Evolutionary conservation across 805 yeast genomes (phyloP).

Genomic region (Millerozyma miso): DNA sequence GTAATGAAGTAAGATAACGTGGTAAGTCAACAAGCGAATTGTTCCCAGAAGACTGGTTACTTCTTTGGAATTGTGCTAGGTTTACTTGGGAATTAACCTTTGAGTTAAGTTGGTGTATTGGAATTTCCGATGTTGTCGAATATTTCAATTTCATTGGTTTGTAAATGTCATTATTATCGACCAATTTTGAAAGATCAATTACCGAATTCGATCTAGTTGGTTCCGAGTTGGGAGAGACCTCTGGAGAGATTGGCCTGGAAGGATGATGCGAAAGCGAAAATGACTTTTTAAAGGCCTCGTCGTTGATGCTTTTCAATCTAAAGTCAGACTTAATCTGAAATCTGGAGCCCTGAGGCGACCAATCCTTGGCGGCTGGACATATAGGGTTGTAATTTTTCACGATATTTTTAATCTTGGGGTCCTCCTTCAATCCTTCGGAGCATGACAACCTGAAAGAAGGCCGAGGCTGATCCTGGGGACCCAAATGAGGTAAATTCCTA

Average conservation of each 20-base stretch:
- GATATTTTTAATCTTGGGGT: constrained; percentile 4
- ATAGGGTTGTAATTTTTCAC: constrained; percentile 22
- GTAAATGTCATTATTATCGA: constrained; percentile 31
- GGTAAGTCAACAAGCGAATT: constrained; percentile 23
- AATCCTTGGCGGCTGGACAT: constrained; percentile 37
- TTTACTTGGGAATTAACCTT: constrained; percentile 39
- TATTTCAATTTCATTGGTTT: constrained; percentile 37
- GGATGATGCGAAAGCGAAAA: constrained; percentile 32
- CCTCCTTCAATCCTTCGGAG: constrained; percentile 5
- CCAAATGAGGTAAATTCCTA: constrained; percentile 1
- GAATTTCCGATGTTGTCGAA: constrained; percentile 35
- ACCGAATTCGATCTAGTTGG: constrained; percentile 40
- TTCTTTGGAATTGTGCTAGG: constrained; percentile 19
- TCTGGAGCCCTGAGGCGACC: constrained; percentile 32
- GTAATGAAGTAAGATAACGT: constrained; percentile 10
- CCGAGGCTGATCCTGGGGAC: constrained; percentile 21
- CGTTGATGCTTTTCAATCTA: constrained; percentile 32
- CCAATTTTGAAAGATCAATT: constrained; percentile 33
- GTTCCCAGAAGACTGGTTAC: constrained; percentile 16
- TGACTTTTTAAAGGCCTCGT: constrained; percentile 30
- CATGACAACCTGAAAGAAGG: constrained; percentile 29
- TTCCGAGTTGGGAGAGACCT: constrained; percentile 38
- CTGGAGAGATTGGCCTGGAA: constrained; percentile 33
- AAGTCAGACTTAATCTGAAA: constrained; percentile 31
- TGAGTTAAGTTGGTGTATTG: constrained; percentile 33